Evolutionary conservation across 768 basidiomycete species (phyloP).

Genomic region (Rhizopogon vesiculosus): DNA sequence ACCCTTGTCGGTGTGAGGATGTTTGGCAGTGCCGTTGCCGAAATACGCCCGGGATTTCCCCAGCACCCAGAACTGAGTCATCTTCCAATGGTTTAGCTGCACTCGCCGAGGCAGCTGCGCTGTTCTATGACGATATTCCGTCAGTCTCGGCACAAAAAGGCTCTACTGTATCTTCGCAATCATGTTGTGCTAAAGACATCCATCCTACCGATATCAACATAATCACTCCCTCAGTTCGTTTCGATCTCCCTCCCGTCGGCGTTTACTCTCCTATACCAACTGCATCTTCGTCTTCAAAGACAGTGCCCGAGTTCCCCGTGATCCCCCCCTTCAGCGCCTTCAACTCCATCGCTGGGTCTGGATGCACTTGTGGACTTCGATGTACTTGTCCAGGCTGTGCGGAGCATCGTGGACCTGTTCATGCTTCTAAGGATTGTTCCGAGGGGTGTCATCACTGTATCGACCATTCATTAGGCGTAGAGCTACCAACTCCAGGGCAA

Average conservation of each 20-base stretch:
- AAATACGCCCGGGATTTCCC: conserved; percentile 1
- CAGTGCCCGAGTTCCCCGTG: conserved; percentile 41
- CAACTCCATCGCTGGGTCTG: conserved; percentile 57
- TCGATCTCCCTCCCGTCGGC: conserved; percentile 22
- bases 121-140: conserved; percentile 10
- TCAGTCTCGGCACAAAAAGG: neutral
- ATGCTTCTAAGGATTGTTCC: conserved; percentile 38
- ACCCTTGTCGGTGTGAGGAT: conserved; percentile 59
- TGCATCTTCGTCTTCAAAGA: conserved; percentile 16
- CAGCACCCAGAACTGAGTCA: neutral
- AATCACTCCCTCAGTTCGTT: neutral
- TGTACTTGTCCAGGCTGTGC: conserved; percentile 74
- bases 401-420: conserved; percentile 55
- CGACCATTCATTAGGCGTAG: conserved; percentile 44
- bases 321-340: conserved; percentile 62
- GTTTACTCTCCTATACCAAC: conserved; percentile 47
- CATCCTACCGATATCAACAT: neutral
- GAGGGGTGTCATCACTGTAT: conserved; percentile 61
- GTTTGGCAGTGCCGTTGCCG: conserved; percentile 52
- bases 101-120: conserved; percentile 33
- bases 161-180: conserved; percentile 7
- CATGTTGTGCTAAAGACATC: conserved; percentile 15
- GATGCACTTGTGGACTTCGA: conserved; percentile 65
- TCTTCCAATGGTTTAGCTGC: conserved; percentile 23
- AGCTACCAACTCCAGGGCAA: conserved; percentile 30